phyloP scores from a whole-genome alignment of 495 filamentous ascomycete genomes.

The Entonaema liquescens region DNA sequence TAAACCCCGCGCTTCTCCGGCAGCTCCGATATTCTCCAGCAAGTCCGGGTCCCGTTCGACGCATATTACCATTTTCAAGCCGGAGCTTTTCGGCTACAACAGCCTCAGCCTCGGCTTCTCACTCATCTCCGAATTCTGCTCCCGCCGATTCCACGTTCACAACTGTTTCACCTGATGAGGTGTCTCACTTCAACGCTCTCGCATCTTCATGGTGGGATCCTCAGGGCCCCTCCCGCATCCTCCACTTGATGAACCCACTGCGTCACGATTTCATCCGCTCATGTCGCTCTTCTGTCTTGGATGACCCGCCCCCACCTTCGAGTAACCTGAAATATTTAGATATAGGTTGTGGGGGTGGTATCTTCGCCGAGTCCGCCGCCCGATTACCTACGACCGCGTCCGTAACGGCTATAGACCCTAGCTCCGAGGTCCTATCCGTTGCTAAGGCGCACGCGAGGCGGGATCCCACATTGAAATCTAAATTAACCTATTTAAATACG shows the following conservation, averaged over 20 bases:
- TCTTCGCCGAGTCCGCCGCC: constrained; percentile 92
- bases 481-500: constrained; percentile 73
- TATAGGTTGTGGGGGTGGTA: constrained; percentile 94
- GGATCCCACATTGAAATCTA: constrained; percentile 68
- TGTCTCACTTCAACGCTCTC: constrained; percentile 92
- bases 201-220: constrained; percentile 98
- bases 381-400: constrained; percentile 69
- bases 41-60: constrained; percentile 9
- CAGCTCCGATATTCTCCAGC: constrained; percentile 16
- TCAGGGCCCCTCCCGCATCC: constrained; percentile 86
- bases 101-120: constrained; percentile 16
- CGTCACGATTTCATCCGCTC: constrained; percentile 88
- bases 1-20: constrained; percentile 15
- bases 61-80: background rate
- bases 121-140: constrained; percentile 26
- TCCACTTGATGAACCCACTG: constrained; percentile 98
- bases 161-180: constrained; percentile 83
- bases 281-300: constrained; percentile 66
- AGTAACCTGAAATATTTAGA: constrained; percentile 76
- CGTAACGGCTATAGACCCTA: constrained; percentile 88
- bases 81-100: constrained; percentile 20
- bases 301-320: constrained; percentile 29
- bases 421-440: constrained; percentile 76
- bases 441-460: constrained; percentile 75
- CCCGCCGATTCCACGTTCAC: constrained; percentile 54